Base-by-base conservation (phyloP, 352 stramenopile genomes). In the Globisporangium alternatum region DNA sequence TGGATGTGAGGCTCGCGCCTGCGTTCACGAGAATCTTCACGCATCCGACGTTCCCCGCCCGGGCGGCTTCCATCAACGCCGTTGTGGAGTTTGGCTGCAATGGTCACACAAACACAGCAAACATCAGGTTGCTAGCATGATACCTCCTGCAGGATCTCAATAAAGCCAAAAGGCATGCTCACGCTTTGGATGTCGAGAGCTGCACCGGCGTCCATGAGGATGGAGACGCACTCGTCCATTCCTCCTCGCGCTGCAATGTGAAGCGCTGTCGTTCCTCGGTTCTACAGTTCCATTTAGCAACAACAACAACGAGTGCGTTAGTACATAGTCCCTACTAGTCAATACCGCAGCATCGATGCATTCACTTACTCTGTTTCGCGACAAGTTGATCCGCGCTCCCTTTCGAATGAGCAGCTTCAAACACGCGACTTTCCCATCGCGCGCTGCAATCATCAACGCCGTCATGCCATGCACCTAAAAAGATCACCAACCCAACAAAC, bases 1-100 rank as follows among this genome's bases (percentile, higher is more conserved):
- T 90, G 1, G 78, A 85, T 19, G 79, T 67, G 15, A 93, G 66
- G 60, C 72, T 91, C 13, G 86, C 78, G 39, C 86, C 86, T 33
- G 81, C 80, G 21, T 91, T 65, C 5, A 86, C 81, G 43, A 95
- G 70, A 2, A 90, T 39, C 41, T 82, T 88, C 6, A 95, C 85
- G 65, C 83, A 91, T 0, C 79, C 80, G 5, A 93, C 72, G 54
- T 93, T 91, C 35, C 84, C 86, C 12, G 84, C 86, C 33, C 86
- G 84, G 28, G 86, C 86, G 54, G 86, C 86, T 81, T 95, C 86
- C 86, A 95, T 95, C 37, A 95, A 62, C 17, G 86, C 86, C n/a
- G 86, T 95, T 21, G 86, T 95, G 22, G 81, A 91, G 64, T 93
- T 95, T 10, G 86, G 83, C 84, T 95, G 57, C 1, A 22, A 28